Conservation (phyloP, 2,329 filamentous ascomycete species). For the Fusarium tupiense region DNA sequence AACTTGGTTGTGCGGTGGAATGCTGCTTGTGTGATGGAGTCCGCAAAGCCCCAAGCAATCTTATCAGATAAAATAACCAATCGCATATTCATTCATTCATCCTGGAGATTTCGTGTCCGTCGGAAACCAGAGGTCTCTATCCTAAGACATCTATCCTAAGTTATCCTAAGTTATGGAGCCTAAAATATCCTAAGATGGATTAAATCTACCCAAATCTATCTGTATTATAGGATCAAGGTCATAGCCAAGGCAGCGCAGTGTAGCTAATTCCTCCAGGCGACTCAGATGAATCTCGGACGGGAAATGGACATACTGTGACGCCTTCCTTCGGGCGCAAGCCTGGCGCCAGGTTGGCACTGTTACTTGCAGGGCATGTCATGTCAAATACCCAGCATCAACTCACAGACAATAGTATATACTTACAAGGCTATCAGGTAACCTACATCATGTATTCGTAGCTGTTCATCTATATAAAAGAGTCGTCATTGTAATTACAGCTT, state of each 20-base stretch:
- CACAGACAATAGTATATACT: neutral
- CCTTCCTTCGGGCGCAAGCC: neutral
- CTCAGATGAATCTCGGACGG: neutral
- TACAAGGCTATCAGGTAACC: neutral
- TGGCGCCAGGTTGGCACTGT: neutral
- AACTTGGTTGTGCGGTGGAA: neutral
- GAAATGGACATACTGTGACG: neutral
- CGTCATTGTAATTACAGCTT: slow-evolving; percentile 45
- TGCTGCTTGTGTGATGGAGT: neutral
- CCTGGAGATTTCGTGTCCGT: neutral
- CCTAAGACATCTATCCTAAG: neutral
- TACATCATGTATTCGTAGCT: neutral
- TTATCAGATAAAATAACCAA: neutral
- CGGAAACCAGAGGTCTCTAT: neutral
- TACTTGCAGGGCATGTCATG: neutral
- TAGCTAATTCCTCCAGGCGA: neutral
- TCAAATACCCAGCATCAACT: neutral
- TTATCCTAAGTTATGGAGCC: neutral
- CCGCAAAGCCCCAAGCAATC: neutral
- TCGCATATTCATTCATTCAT: slow-evolving; percentile 28
- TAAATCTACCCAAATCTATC: neutral
- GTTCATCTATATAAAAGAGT: neutral
- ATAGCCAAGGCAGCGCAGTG: neutral
- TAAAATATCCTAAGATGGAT: neutral
- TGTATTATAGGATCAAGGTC: neutral